These are phyloP conservation scores for Candida sonorensis DNA, from an alignment of 805 yeast species.

Conservation along the genomic window DNA sequence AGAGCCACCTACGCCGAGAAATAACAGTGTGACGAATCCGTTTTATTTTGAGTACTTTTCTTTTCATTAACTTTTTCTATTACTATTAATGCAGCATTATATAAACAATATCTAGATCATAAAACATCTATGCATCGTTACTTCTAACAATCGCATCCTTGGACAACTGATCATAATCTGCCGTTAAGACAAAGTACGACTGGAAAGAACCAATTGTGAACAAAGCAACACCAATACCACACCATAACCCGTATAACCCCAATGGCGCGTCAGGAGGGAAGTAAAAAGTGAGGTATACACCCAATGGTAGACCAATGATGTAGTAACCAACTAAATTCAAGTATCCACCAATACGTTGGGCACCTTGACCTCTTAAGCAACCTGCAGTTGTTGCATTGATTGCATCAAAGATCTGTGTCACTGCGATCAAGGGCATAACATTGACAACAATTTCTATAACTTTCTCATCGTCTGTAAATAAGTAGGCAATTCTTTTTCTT, in stretches of 20 bases:
- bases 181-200: constrained; percentile 37
- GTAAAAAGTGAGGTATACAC: constrained; percentile 50
- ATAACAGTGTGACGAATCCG: no score
- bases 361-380: constrained; percentile 50
- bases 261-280: constrained; percentile 28
- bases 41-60: no score
- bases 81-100: no score
- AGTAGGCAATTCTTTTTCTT: constrained; percentile 18
- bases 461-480: constrained; percentile 26
- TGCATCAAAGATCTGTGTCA: constrained; percentile 42
- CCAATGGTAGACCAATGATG: constrained; percentile 61
- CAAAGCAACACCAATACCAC: constrained; percentile 27
- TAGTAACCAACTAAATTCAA: constrained; percentile 56
- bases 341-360: constrained; percentile 50
- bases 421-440: constrained; percentile 26
- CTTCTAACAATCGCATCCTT: constrained; percentile 35
- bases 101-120: no score
- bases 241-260: constrained; percentile 33
- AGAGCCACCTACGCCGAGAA: no score
- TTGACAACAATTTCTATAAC: constrained; percentile 20
- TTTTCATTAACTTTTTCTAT: no score
- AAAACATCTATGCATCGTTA: constrained; percentile 9
- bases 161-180: constrained; percentile 45
- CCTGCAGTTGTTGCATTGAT: constrained; percentile 46
- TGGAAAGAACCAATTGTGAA: constrained; percentile 43